A percentile compares a stretch with the other conserved stretches of the same genome.
These are phyloP conservation scores for Phytophthora sojae DNA, from an alignment of 352 stramenopile species.

Conservation along the genomic window DNA sequence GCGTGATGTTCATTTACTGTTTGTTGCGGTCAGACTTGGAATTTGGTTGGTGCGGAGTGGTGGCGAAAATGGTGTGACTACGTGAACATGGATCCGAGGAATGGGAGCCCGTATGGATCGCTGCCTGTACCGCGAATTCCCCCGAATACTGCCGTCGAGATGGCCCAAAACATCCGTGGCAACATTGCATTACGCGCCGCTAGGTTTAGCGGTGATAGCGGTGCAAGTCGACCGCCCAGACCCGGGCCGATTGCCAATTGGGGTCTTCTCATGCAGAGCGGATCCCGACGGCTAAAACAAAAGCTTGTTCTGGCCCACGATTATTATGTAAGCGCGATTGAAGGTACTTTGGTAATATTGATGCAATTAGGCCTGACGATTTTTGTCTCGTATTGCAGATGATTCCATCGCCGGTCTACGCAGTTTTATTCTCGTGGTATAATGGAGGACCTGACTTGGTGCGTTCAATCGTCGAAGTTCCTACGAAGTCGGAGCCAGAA, in stretches of 20 bases:
- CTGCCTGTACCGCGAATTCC: conserved; percentile 67
- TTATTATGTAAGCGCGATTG: conserved; percentile 72
- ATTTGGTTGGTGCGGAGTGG: conserved; percentile 77
- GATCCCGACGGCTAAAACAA: conserved; percentile 76
- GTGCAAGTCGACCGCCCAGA: conserved; percentile 31
- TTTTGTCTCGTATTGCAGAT: conserved; percentile 47
- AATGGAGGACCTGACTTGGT: conserved; percentile 76
- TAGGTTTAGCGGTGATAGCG: conserved; percentile 26
- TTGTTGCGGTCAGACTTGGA: conserved; percentile 62
- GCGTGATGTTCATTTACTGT: conserved; percentile 16
- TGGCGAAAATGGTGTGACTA: conserved; percentile 88
- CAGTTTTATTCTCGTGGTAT: conserved; percentile 81
- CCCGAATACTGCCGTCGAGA: conserved; percentile 41
- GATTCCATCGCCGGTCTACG: conserved; percentile 71
- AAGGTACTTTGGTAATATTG: not conserved
- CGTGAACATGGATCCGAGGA: conserved; percentile 62
- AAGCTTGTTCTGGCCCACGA: conserved; percentile 74
- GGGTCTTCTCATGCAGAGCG: conserved; percentile 77
- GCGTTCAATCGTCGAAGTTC: conserved; percentile 58
- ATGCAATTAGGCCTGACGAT: not conserved
- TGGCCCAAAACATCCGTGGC: conserved; percentile 42
- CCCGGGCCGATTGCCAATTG: conserved; percentile 86
- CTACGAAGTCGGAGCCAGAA: conserved; percentile 32
- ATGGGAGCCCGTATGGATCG: conserved; percentile 67
- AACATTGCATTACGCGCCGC: conserved; percentile 33